Evolutionary conservation across 78 protist genomes (phyloP), one percentile per base, ranked within the genome.

Genomic region (Tieghemostelium lacteum): DNA sequence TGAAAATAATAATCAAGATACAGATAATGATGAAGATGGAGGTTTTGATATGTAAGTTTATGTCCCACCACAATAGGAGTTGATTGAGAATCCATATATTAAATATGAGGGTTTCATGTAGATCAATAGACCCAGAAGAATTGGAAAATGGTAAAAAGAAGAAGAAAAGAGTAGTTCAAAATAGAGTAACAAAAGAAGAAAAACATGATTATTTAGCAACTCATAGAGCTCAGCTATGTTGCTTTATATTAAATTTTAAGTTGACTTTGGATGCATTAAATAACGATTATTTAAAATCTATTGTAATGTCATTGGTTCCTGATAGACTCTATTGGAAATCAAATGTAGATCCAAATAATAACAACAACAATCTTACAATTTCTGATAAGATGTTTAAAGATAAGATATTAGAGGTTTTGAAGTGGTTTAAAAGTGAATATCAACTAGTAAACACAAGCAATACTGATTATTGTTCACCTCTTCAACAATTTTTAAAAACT

Each of bases 191-290:
- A 26, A 0, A 37, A 52, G 29, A 57, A 57, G 70, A 73, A 40
- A 83, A 83, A 60, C 76, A 37, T 8, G 39, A 58, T 7, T 42
- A 7, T 10, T 31, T 83, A n/a, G 39, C 17, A 29, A 36, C 40
- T 5, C 91, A 83, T 60, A 83, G 62, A 58, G 63, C 80, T 16
- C 63, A 58, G 8, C 33, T 83, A 31, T 14, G 60, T 20, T 55
- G 45, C 5, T 60, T 42, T 60, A 16, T 83, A 1, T 29, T 63
- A 20, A 83, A 31, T 31, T 83, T 83, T 60, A 69, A 45, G 58
- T 58, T 22, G 2, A 52, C 78, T 42, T 19, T 33, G 7, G 55
- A 28, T 14, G 45, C 50, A 33, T 17, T 83, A 39, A 28, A 34
- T 3, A 50, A 66, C 26, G n/a, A 50, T 17, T 19, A 40, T 20